Percentiles rank a stretch among this genome's conserved stretches.
Conservation (phyloP, 1,139 yeast genomes). For the Scheffersomyces segobiensis region DNA sequence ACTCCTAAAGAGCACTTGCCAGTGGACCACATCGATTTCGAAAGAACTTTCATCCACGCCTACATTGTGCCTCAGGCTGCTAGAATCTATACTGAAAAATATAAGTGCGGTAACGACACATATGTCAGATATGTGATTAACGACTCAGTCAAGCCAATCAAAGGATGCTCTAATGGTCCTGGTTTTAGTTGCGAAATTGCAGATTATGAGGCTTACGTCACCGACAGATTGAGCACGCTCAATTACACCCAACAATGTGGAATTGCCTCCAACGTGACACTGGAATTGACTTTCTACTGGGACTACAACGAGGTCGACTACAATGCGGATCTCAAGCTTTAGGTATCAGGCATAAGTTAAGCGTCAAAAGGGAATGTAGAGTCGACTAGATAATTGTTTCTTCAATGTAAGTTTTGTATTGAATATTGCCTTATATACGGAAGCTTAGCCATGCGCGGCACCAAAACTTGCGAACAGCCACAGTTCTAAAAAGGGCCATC, state of each 20-base stretch:
- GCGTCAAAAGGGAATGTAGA: not conserved
- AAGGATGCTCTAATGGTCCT: slow-evolving; percentile 29
- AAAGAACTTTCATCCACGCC: slow-evolving; percentile 26
- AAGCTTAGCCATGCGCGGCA: not conserved
- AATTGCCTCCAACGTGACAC: slow-evolving; percentile 14
- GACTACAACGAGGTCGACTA: slow-evolving; percentile 28
- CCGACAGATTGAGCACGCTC: slow-evolving; percentile 17
- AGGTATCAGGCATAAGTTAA: not conserved
- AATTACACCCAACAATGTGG: slow-evolving; percentile 20
- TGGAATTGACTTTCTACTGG: slow-evolving; percentile 26
- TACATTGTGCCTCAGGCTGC: slow-evolving; percentile 31
- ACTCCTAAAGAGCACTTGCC: slow-evolving; percentile 22
- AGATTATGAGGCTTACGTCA: slow-evolving; percentile 22
- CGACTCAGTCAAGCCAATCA: slow-evolving; percentile 30
- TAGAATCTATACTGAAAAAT: slow-evolving; percentile 27
- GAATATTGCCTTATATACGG: too few relatives aligned
- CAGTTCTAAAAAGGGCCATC: not conserved
- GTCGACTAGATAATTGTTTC: not conserved
- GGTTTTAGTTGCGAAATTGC: slow-evolving; percentile 32
- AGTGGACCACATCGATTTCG: slow-evolving; percentile 23
- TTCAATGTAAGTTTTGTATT: not conserved
- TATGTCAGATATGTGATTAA: slow-evolving; percentile 28
- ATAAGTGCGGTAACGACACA: slow-evolving; percentile 19
- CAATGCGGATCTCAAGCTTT: slow-evolving; percentile 16
- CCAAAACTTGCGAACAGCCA: not conserved